Conservation (phyloP, 2,329 filamentous ascomycete genomes). For the Aureobasidium uvarum region DNA sequence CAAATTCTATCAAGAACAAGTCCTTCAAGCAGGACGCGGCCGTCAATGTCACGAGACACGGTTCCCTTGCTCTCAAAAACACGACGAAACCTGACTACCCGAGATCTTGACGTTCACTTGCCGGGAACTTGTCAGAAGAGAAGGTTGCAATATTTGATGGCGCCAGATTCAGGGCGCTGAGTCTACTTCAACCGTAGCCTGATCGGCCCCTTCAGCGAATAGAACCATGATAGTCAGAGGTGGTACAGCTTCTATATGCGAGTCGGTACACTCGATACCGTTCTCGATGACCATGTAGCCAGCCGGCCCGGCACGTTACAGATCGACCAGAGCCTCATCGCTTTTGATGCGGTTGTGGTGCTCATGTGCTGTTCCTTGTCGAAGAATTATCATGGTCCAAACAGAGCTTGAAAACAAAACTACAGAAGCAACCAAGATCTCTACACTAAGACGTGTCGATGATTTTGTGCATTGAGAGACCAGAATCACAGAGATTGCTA, state of each 20-base stretch:
- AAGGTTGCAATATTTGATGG: conserved; percentile 37
- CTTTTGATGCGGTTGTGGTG: too few species aligned
- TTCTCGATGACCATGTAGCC: conserved; percentile 45
- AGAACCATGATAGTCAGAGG: conserved; percentile 51
- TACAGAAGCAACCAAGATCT: too few species aligned
- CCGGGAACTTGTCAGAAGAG: not conserved
- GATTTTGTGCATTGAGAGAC: too few species aligned
- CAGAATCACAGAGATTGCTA: too few species aligned
- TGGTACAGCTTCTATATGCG: conserved; percentile 44
- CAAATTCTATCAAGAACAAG: not conserved
- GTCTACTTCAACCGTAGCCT: conserved; percentile 44
- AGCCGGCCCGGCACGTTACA: too few species aligned
- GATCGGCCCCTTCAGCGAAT: conserved; percentile 45
- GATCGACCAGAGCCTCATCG: too few species aligned
- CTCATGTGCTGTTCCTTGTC: too few species aligned
- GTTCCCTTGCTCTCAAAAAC: not conserved
- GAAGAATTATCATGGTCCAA: too few species aligned
- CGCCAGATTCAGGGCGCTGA: conserved; percentile 44
- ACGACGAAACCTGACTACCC: not conserved
- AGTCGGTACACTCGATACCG: conserved; percentile 35
- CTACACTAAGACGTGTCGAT: too few species aligned
- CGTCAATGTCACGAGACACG: not conserved
- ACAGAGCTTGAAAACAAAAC: too few species aligned
- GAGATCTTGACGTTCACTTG: not conserved
- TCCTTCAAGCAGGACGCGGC: not conserved